phyloP scores from a whole-genome alignment of 2,329 filamentous ascomycete species.

The Hypomyces rosellus region DNA sequence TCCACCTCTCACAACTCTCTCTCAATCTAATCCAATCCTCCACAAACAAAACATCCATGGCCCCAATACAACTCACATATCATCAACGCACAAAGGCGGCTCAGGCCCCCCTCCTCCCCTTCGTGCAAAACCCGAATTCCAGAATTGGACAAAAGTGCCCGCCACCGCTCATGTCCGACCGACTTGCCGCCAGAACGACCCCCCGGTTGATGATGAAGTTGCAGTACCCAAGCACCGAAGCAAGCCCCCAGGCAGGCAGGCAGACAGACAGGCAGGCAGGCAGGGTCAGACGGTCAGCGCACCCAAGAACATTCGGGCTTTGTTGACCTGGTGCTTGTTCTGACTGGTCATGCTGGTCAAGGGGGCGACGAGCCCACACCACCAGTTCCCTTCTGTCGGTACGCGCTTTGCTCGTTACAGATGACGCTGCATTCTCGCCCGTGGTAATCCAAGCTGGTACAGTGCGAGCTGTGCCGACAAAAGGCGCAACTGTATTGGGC shows the following conservation, averaged over 20 bases:
- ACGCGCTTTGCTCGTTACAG: constrained; percentile 6
- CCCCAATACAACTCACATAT: no score
- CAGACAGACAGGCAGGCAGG: no score
- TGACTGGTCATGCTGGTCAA: background rate
- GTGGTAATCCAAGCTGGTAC: background rate
- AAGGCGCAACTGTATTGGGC: background rate
- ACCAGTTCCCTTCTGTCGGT: constrained; percentile 11
- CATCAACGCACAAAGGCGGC: no score
- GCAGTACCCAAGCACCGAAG: no score
- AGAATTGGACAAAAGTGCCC: background rate
- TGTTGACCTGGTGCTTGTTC: no score
- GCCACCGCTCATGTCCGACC: background rate
- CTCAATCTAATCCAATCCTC: no score
- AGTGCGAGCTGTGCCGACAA: background rate
- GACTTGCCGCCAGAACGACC: background rate
- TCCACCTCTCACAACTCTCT: no score
- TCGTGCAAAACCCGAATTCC: no score
- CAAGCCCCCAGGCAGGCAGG: background rate
- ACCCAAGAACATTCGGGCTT: background rate
- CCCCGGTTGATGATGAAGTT: no score
- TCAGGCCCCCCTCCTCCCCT: no score
- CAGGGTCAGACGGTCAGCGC: background rate
- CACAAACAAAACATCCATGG: no score
- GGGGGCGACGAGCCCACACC: constrained; percentile 10
- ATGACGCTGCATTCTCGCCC: constrained; percentile 7